Conservation (phyloP, 106 monocot genomes). For the Dendrobium nobile region DNA sequence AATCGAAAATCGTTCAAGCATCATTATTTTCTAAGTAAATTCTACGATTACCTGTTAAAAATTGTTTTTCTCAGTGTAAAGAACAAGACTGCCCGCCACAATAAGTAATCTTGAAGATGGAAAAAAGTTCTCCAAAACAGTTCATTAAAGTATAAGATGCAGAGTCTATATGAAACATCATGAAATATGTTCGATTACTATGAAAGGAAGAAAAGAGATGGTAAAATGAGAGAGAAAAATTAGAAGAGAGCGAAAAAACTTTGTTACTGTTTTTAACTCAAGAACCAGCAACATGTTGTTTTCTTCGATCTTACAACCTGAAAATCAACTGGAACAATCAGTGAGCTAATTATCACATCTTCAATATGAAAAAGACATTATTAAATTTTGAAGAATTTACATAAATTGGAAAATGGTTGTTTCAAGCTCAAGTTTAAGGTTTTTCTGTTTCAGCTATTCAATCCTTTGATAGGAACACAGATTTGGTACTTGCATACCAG, state of each 20-base stretch:
- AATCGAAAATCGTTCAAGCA: too few relatives aligned
- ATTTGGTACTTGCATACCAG: not conserved
- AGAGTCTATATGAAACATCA: not conserved
- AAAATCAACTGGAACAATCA: not conserved
- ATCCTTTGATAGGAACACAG: not conserved
- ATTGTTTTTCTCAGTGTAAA: too few relatives aligned
- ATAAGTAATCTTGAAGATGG: not conserved
- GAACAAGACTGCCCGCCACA: not conserved
- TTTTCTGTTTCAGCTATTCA: not conserved
- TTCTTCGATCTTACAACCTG: slow-evolving; percentile 4
- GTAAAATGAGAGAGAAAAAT: not conserved
- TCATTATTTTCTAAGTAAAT: too few relatives aligned
- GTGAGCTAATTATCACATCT: not conserved
- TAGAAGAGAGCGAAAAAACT: not conserved
- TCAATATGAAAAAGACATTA: not conserved
- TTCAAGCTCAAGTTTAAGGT: not conserved
- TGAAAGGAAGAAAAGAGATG: not conserved
- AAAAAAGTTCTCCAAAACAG: not conserved
- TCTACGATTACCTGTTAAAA: too few relatives aligned
- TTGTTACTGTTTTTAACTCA: not conserved
- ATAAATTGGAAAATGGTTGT: not conserved
- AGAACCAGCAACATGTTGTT: not conserved
- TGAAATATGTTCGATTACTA: not conserved
- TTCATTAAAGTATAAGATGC: not conserved
- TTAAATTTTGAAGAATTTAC: not conserved